Percentiles rank a stretch among this genome's conserved stretches.
Conservation (phyloP, 139 green algal species). For the Tetradesmus obliquus region DNA sequence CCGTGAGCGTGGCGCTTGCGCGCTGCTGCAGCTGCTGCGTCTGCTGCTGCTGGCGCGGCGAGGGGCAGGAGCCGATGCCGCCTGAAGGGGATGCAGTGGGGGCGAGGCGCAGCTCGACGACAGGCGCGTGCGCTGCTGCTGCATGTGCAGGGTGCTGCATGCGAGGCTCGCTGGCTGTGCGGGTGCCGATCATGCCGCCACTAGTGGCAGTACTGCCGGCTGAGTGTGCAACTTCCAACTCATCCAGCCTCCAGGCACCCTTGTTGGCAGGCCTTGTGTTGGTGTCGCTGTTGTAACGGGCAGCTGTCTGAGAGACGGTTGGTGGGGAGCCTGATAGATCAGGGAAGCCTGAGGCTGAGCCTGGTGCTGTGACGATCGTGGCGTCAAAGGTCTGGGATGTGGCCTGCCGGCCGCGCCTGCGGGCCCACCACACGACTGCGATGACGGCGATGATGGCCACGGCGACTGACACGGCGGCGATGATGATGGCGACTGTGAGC, state of each 20-base stretch:
- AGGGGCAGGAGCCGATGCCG: neutral
- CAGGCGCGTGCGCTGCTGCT: neutral
- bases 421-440: neutral
- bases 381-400: neutral
- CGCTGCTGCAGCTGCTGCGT: neutral
- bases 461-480: neutral
- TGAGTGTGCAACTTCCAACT: neutral
- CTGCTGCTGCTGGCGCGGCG: neutral
- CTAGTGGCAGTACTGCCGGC: too few relatives aligned
- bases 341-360: neutral
- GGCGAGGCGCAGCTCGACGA: neutral
- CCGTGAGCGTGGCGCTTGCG: neutral
- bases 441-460: neutral
- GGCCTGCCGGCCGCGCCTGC: neutral
- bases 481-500: neutral
- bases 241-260: neutral
- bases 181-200: neutral
- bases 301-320: neutral
- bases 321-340: neutral
- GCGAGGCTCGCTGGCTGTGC: neutral
- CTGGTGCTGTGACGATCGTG: neutral
- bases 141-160: neutral
- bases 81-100: neutral
- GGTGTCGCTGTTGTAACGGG: neutral
- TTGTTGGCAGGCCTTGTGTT: neutral